Evolutionary conservation across 306 rosid genomes (phyloP), one percentile per base, ranked within the genome.

Genomic region (Lagenaria siceraria): DNA sequence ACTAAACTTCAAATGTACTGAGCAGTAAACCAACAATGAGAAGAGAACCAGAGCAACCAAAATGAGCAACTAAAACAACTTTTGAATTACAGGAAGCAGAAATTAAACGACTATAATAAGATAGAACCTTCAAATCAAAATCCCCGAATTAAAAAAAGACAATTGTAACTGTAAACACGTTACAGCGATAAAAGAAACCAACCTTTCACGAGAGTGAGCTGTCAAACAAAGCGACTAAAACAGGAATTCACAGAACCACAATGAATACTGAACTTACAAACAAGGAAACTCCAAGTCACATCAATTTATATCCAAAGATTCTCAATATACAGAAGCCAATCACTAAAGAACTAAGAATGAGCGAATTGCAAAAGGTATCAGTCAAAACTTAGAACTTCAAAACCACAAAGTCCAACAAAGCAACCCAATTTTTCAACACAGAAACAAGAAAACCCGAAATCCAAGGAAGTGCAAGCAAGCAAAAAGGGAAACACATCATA

Each of bases 391-490:
- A 76, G 62, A 76, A 56, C 24, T 25, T 21, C 49, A 35, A 38
- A 71, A 46, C 18, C 52, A 43, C 5, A 27, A 68, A 61, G 56
- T 25, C 71, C 72, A 62, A 77, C 10, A 77, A 61, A 62, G 33
- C 43, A 22, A 77, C 43, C 46, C 36, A 43, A 0, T 13, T 77
- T 61, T 61, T 61, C 73, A 40, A 36, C 55, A 60, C 40, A 61
- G n/a, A 55, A 36, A 35, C 35, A n/a, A 9, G 60, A 4, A 43
- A 51, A 8, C 19, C 72, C 29, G 60, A 73, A 77, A 77, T 77
- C 58, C 72, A 46, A 77, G 80, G 18, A 77, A 77, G 60, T 61
- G 80, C 25, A 18, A 77, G 79, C 69, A 58, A 24, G 69, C 8
- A 75, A 73, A 76, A 75, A 75, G 22, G 40, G 71, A 19, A 42